These are phyloP conservation scores for Ogataea methylovora DNA, from an alignment of 805 yeast species.

Conservation along the genomic window DNA sequence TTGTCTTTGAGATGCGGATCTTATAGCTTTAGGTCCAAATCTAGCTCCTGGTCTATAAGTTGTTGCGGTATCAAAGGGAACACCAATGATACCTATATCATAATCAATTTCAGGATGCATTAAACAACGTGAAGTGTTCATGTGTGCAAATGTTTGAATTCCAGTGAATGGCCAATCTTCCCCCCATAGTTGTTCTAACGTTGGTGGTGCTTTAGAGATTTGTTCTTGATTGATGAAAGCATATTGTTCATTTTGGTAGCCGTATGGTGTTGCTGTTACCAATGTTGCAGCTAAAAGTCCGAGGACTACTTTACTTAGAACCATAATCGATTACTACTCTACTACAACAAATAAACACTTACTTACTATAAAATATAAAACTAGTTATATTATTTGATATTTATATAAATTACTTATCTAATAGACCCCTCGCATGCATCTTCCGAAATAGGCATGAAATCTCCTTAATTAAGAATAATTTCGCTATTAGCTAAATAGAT, in stretches of 20 bases:
- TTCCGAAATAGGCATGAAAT: too few species aligned
- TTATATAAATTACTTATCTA: too few species aligned
- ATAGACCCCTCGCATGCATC: too few species aligned
- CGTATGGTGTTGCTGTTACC: background rate
- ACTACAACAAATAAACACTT: too few species aligned
- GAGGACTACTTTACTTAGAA: too few species aligned
- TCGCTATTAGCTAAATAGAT: too few species aligned
- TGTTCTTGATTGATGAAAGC: background rate
- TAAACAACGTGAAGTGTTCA: slow-evolving; percentile 55
- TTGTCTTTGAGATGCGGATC: slow-evolving; percentile 67
- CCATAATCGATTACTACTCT: too few species aligned
- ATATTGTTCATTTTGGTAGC: background rate
- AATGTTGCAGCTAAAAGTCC: background rate
- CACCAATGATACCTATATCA: slow-evolving; percentile 71
- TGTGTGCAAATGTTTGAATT: slow-evolving; percentile 66
- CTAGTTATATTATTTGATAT: too few species aligned
- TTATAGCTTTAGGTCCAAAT: slow-evolving; percentile 71
- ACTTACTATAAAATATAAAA: too few species aligned
- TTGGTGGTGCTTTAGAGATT: slow-evolving; percentile 16
- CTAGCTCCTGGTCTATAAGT: slow-evolving; percentile 77
- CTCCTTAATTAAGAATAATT: too few species aligned
- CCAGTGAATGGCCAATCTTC: slow-evolving; percentile 68
- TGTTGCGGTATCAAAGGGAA: slow-evolving; percentile 79
- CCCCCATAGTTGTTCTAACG: slow-evolving; percentile 63
- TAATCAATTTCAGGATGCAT: slow-evolving; percentile 35